Evolutionary conservation across 805 yeast species (phyloP), one percentile per base, ranked within the genome.

Genomic region (Nakazawaea ambrosiae): DNA sequence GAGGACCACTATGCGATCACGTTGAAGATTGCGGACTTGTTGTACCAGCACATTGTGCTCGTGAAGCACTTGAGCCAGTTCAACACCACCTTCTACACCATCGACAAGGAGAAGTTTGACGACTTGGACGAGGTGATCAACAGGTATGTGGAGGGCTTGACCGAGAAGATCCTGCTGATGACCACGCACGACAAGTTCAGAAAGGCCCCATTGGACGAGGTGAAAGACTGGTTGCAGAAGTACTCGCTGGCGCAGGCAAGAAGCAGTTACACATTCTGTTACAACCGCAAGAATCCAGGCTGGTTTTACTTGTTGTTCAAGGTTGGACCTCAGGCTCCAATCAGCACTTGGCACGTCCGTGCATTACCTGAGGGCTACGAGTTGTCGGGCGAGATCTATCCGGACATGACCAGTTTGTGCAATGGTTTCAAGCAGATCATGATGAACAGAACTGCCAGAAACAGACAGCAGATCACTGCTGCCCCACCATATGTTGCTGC

Each of bases 71-170:
- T 17, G 25, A 34, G 31, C 9, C 70, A 72, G 33, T 78, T 71
- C 32, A 77, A 78, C 51, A 76, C 74, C 44, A 87, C 82, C 24
- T 64, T 63, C 40, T 73, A 60, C 43, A 70, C 76, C 0, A 53
- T 81, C 29, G 87, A 87, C 34, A 67, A 69, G 38, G 59, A 63
- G 3, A 65, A 69, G 34, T 90, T 85, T 56, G 73, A 81, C 27
- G 99, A 92, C 69, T 67, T 92, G 55, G 99, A 92, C 64, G 97
- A 92, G 61, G 73, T 92, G 54, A 79, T 92, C 51, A 86, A 85
- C 50, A 79, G 81, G 52, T 94, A 90, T 54, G 73, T 92, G 35
- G 87, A 82, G 59, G 82, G 88, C 24, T 75, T 87, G 58, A 85
- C 90, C 24, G 73, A 80, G 49, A 78, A 83, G 52, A 82, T 92